phyloP scores from a whole-genome alignment of 805 yeast genomes.

The Dipodascopsis uninucleata region DNA sequence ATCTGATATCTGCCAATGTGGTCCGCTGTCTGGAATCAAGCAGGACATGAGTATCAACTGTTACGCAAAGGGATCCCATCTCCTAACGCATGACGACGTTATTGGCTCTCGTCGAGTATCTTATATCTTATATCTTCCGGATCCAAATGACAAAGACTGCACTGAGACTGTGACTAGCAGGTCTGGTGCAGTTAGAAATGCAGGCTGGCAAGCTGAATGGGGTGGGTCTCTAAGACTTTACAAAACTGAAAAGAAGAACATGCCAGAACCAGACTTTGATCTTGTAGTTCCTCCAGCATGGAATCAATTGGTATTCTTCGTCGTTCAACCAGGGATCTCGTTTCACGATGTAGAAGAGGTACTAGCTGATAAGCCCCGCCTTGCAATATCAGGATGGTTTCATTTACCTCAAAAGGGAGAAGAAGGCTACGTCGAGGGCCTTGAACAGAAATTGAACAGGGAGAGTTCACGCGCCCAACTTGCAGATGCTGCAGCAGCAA shows the following conservation, averaged over 20 bases:
- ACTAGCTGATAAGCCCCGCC: constrained; percentile 79
- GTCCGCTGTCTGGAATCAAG: constrained; percentile 82
- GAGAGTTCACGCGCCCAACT: constrained; percentile 34
- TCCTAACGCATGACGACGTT: constrained; percentile 94
- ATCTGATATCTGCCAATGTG: constrained; percentile 76
- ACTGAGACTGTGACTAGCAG: no score
- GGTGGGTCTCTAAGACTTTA: constrained; percentile 90
- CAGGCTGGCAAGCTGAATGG: constrained; percentile 77
- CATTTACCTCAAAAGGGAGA: constrained; percentile 96
- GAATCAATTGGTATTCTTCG: constrained; percentile 93
- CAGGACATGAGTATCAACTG: constrained; percentile 92
- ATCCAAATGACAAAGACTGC: constrained; percentile 67
- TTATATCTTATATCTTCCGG: constrained; percentile 87
- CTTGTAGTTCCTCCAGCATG: constrained; percentile 81
- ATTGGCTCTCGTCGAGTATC: constrained; percentile 93
- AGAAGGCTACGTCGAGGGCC: constrained; percentile 76
- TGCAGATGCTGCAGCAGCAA: constrained; percentile 68
- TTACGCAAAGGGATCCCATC: constrained; percentile 88
- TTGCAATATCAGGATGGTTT: constrained; percentile 98
- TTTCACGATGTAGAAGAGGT: constrained; percentile 99
- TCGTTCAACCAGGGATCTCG: constrained; percentile 92
- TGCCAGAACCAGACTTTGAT: constrained; percentile 74
- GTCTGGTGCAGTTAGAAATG: constrained; percentile 10
- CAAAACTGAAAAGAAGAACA: constrained; percentile 82
- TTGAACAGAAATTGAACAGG: constrained; percentile 50